Evolutionary conservation across 2,329 filamentous ascomycete species (phyloP), one percentile per base, ranked within the genome.

Genomic region (Canariomyces notabilis): DNA sequence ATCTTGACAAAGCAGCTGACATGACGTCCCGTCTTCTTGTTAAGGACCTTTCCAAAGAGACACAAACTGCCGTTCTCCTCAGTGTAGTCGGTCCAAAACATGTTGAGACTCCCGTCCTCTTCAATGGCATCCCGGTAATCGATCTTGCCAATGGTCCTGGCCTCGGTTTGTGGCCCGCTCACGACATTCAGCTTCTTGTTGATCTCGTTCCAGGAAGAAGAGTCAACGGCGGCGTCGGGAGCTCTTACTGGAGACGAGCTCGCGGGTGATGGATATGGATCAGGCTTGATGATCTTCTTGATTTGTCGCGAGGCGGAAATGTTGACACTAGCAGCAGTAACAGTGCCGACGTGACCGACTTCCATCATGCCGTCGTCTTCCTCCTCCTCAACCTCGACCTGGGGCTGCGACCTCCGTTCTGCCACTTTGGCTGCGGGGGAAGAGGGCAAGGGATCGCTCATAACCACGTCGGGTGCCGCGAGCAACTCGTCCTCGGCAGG

Each of bases 81-180:
- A 1, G 85, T 89, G 61, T 95, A 98, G 66, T 98, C 93, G 6
- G 87, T 85, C 93, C 93, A 98, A 71, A 96, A 98, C 72, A 98
- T 89, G 56, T 85, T 84, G 22, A 98, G 74, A 57, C 87, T 94
- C 29, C 91, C 93, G 60, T 98, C 90, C 52, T 87, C 82, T 64
- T 97, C 91, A n/a, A 95, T 70, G n/a, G 87, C 89, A 65, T 95
- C 85, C 52, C 85, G 80, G 48, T 87, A 77, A 53, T 85, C 82
- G 39, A 96, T 76, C 67, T 97, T 98, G 33, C 89, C 89, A 54
- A 87, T 79, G 7, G 72, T 75, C 20, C 72, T 72, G 26, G 73
- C 70, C 54, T 89, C 84, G 3, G 79, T 64, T 4, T 77, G 72
- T 4, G 88, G 83, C 59, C 82, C 89, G 64, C 79, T 89, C 54